Base-by-base conservation (phyloP, 1,284 basidiomycete genomes). In the Malassezia globosa region DNA sequence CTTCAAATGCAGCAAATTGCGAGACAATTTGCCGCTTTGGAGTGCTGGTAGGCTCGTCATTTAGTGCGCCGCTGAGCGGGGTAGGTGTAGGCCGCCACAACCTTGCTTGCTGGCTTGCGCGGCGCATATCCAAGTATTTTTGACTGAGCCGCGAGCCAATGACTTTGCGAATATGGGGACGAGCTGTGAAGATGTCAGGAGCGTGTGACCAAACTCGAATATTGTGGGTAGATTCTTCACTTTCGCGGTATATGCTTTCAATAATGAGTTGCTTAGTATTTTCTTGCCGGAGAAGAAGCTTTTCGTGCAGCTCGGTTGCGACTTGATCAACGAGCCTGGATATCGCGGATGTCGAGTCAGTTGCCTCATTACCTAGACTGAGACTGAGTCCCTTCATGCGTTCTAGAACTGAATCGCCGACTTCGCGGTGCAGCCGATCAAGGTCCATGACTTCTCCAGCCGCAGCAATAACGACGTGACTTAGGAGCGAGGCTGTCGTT, bases 371-470 rank as follows among this genome's bases (percentile, higher is more conserved):
- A 86, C 83, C 66, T 76, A 75, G 22, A 13, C 67, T 63, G 7
- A 73, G 54, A 49, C 75, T 75, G 51, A 88, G 84, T 33, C 83
- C 83, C 22, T 86, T 77, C 68, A 97, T 86, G 43, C 90, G 81
- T 60, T 89, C 81, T 4, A 89, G 88, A 14, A 99, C 90, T 4
- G 88, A 89, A 55, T 84, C 79, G 5, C 89, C 89, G 42, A 96
- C 86, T 73, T 95, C 89, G 36, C 82, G 80, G 52, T 97, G 87
- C 38, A 97, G 79, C 33, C 90, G 81, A 66, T 99, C 94, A 84
- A 99, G 59, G 72, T 97, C 92, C 63, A 97, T 82, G 64, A 96
- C 95, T 75, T 99, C 92, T 21, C 96, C 79, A 24, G 96, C 92
- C 61, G 87, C 87, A 19, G 88, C 92, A 46, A 94, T 87, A 57